A percentile compares a stretch with the other conserved stretches of the same genome.
phyloP scores from a whole-genome alignment of 306 rosid genomes.

The Dryas octopetala region DNA sequence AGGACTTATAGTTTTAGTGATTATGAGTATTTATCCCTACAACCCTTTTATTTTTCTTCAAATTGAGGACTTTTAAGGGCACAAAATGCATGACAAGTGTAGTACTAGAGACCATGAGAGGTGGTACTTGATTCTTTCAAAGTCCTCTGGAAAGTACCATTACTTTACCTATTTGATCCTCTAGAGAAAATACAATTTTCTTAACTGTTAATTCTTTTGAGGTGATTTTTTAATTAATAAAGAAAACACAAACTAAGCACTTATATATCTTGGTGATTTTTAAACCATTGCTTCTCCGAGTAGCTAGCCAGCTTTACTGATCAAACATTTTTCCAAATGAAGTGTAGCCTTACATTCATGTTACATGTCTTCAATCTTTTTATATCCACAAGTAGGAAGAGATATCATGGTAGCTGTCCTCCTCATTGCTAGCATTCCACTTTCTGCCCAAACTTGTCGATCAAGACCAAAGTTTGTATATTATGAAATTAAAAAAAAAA shows the following conservation, averaged over 20 bases:
- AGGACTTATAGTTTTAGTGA: no score
- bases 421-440: conserved; percentile 1
- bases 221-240: not conserved
- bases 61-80: no score
- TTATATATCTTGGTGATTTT: not conserved
- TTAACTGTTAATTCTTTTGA: no score
- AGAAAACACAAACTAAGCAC: conserved; percentile 5
- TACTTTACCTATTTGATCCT: no score
- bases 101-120: no score
- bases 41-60: no score
- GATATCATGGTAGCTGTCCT: conserved; percentile 12
- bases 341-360: conserved; percentile 27
- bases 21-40: no score
- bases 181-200: no score
- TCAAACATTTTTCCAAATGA: conserved; percentile 3
- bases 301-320: conserved; percentile 18
- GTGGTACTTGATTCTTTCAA: no score
- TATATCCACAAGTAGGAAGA: conserved; percentile 21
- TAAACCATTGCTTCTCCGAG: conserved; percentile 17
- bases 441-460: conserved; percentile 2
- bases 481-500: not conserved
- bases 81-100: no score
- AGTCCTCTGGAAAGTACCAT: no score
- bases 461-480: not conserved
- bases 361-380: not conserved